phyloP scores from a whole-genome alignment of 768 basidiomycete species.

The Cystofilobasidium ferigula region DNA sequence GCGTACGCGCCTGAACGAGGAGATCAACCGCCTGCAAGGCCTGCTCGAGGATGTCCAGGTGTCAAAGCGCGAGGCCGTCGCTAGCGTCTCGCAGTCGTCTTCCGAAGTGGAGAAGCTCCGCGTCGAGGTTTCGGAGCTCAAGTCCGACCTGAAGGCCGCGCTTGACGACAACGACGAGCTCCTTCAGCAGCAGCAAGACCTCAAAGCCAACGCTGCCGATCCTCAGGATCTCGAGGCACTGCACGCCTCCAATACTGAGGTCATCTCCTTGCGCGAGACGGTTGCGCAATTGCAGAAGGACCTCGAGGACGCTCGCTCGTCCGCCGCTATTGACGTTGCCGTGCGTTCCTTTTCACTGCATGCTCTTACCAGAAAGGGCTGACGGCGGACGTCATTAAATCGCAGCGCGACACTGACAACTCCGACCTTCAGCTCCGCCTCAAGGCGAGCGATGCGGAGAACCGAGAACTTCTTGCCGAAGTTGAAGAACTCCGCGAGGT shows the following conservation, averaged over 20 bases:
- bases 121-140: slow-evolving; percentile 7
- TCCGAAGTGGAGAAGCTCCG: slow-evolving; percentile 24
- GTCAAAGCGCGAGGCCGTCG: slow-evolving; percentile 29
- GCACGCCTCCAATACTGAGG: neutral
- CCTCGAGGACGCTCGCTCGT: neutral
- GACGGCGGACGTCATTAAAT: no score
- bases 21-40: slow-evolving; percentile 49
- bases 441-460: slow-evolving; percentile 66
- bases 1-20: slow-evolving; percentile 46
- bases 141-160: neutral
- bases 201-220: slow-evolving; percentile 8
- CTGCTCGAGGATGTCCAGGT: slow-evolving; percentile 43
- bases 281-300: neutral
- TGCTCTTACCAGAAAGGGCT: no score
- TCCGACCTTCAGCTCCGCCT: slow-evolving; percentile 51
- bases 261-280: neutral
- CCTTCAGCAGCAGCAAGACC: slow-evolving; percentile 3
- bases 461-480: slow-evolving; percentile 56
- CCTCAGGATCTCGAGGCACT: neutral
- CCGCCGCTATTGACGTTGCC: neutral
- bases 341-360: slow-evolving; percentile 40
- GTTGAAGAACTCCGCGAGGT: slow-evolving; percentile 66
- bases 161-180: slow-evolving; percentile 21
- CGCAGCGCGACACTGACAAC: slow-evolving; percentile 77
- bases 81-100: slow-evolving; percentile 12